Evolutionary conservation across 108 stramenopile species (phyloP), one percentile per base, ranked within the genome.

Genomic region (Cyclotella sp.): DNA sequence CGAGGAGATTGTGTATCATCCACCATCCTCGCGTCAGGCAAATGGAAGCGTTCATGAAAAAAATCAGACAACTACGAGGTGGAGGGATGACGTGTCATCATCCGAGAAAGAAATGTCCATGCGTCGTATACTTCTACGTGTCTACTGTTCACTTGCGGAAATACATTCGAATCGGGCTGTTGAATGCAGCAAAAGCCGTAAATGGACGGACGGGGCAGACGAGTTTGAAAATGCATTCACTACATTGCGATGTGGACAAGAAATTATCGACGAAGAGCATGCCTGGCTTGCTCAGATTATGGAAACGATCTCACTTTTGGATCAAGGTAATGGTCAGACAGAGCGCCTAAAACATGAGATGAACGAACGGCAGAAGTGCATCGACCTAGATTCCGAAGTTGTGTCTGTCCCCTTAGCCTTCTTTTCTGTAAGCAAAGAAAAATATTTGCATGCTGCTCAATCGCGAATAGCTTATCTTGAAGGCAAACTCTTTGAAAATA

Each of bases 1-100:
- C 63, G 63, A 63, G 63, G 63, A 63, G 63, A 63, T 63, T 45
- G 63, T 63, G 22, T 63, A 63, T 40, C n/a, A 63, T 21, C 41
- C 63, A 44, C 34, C 63, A 6, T 54, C 52, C 52, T 34, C 34
- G 2, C 4, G 34, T 34, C 34, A 34, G 34, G 6, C 34, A 9
- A 63, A 63, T 9, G 3, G 19, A 13, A 63, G 30, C n/a, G 19
- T 30, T 8, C 12, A 39, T 8, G 10, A 1, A 55, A 24, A 24
- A 7, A 55, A 55, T 55, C 13, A 9, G 11, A 24, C 22, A 55
- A 4, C 55, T 6, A 26, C n/a, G 22, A n/a, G 26, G 63, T 7
- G 15, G 47, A 9, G 47, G 3, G n/a, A 49, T 49, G n/a, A 49
- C 9, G 6, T 3, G 22, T 55, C 21, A 26, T 24, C 55, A 24